Percentiles rank a stretch among this genome's conserved stretches.
These are phyloP conservation scores for Novakomyces olei DNA, from an alignment of 805 yeast species.

Conservation along the genomic window DNA sequence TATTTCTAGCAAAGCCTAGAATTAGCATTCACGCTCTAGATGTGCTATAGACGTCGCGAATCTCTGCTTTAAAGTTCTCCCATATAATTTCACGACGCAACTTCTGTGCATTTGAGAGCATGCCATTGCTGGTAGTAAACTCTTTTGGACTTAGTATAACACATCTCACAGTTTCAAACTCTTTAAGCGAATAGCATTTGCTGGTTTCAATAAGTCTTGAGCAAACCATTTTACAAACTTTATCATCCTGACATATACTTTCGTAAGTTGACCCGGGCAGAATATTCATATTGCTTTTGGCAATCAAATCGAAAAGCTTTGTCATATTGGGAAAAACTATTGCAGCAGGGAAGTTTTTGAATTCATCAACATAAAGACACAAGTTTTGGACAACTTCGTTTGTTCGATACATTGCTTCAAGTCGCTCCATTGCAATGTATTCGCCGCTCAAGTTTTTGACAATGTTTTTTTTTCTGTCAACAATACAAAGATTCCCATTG, in stretches of 20 bases:
- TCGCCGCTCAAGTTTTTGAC: constrained; percentile 94
- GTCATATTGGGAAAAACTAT: constrained; percentile 63
- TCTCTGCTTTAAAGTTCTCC: constrained; percentile 39
- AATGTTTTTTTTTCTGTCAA: constrained; percentile 88
- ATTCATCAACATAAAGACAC: constrained; percentile 81
- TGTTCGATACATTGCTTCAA: constrained; percentile 79
- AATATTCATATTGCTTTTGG: constrained; percentile 30
- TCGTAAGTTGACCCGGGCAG: constrained; percentile 26
- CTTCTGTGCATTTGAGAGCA: constrained; percentile 85
- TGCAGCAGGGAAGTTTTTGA: constrained; percentile 76
- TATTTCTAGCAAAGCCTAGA: no score
- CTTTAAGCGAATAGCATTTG: constrained; percentile 53
- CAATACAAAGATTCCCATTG: constrained; percentile 55
- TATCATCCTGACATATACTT: constrained; percentile 29
- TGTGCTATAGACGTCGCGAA: constrained; percentile 48
- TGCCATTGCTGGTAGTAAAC: constrained; percentile 95
- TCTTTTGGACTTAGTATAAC: constrained; percentile 63
- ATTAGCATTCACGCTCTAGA: no score
- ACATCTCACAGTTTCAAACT: constrained; percentile 68
- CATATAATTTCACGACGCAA: constrained; percentile 80
- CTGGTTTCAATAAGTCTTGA: constrained; percentile 52
- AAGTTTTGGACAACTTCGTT: constrained; percentile 53
- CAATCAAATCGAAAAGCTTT: constrained; percentile 37
- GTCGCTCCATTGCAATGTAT: constrained; percentile 86
- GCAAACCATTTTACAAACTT: constrained; percentile 31